Evolutionary conservation across 2,329 filamentous ascomycete species (phyloP), one percentile per base, ranked within the genome.

Genomic region (Aureobasidium uvarum): DNA sequence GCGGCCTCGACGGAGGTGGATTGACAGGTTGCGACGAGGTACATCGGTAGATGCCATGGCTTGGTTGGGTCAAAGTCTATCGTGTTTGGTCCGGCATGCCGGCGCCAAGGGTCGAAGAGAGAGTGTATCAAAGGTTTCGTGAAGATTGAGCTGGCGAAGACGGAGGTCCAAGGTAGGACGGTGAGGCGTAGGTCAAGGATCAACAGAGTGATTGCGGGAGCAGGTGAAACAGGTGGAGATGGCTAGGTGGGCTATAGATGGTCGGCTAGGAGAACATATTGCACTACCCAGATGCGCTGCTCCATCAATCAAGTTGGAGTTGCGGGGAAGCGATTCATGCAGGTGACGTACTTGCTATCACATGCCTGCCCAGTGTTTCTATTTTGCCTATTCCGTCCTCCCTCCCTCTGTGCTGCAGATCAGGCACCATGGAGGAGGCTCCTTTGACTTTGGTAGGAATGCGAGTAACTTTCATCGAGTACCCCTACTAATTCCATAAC

Each of bases 391-490:
- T 52, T 18, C 18, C 10, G 45, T 28, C 23, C 45, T 16, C 28
- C 45, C 14, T 8, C 45, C 16, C 10, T 55, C 36, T 25, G 28
- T 20, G 54, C 54, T 48, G 56, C 41, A 46, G 56, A 48, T 60
- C 58, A 62, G 64, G 39, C 28, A 66, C 56, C 59, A 92, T 92
- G 89, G 89, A 92, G 74, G 81, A 84, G 36, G 85, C 89, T 65
- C 84, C 88, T 50, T 77, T 92, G 69, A 88, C 84, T 72, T 81
- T 89, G 79, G 87, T 88, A 80, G 66, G 74, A 20, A 20, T 6
- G 25, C 16, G 23, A 38, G 16, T 18, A n/a, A n/a, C 8, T 20
- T 18, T 23, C 20, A 20, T 38, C 43, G 16, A 14, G 6, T 14
- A 11, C 14, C 7, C 18, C 16, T 23, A 23, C 43, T 54, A n/a